Evolutionary conservation across 1,284 basidiomycete species (phyloP), one percentile per base, ranked within the genome.

Genomic region (Rhodofomes roseus): DNA sequence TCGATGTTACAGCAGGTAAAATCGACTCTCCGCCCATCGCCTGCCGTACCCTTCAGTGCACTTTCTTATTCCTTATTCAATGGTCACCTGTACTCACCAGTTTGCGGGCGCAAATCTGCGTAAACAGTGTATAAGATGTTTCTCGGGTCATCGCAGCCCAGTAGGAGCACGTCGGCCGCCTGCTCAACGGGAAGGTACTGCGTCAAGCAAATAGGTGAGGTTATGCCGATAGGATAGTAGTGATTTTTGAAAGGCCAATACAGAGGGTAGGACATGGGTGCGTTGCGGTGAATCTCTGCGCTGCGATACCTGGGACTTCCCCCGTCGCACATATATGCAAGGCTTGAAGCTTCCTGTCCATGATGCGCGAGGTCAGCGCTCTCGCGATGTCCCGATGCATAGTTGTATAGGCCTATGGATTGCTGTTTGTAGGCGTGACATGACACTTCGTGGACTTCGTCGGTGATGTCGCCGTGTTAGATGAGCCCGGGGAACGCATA

Each of bases 1-100:
- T 88, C 85, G 16, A 75, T 63, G 68, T 87, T 85, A 58, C 81
- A 83, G 59, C 85, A 87, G 1, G 85, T 87, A 58, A 87, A 75
- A 62, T 87, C 85, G 14, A 85, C 63, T 12, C 61, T 69, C 20
- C 81, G 76, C 7, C 65, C 56, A 14, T 34, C 27, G 34, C 22
- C 48, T 51, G 16, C 14, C 5, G 16, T 16, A 5, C 9, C 8
- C 4, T 14, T 51, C 9, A 51, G 48, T 16, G 20, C n/a, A n/a
- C n/a, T n/a, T 12, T 25, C 2, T 9, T 14, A 22, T 25, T 9
- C 2, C n/a, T 9, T 5, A 11, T n/a, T n/a, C n/a, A 27, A 25
- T 12, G 6, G 23, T 46, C 4, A 6, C 4, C 44, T 5, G 22
- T 4, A 62, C 65, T 48, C 48, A 70, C 68, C 62, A 20, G 34